Conservation (phyloP, 352 stramenopile species). For the Elongisporangium senticosum region DNA sequence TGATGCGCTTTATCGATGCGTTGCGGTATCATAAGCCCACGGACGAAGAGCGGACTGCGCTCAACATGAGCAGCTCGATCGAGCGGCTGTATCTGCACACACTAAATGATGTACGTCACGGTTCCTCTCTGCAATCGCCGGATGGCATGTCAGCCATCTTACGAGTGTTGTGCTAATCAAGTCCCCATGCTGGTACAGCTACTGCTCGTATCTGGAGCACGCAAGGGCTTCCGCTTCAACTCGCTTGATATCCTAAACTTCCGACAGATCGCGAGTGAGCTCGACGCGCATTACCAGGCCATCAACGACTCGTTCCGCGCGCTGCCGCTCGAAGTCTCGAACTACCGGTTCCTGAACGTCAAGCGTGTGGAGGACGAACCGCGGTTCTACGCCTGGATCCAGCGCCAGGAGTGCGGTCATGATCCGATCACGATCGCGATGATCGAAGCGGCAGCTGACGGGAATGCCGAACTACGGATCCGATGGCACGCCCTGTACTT, state of each 20-base stretch:
- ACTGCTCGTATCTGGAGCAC: constrained; percentile 61
- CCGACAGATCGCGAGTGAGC: constrained; percentile 34
- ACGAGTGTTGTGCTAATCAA: not conserved
- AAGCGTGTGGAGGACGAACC: constrained; percentile 62
- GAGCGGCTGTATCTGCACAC: constrained; percentile 73
- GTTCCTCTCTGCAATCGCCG: not conserved
- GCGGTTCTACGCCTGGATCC: constrained; percentile 11
- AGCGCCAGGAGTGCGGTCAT: constrained; percentile 1
- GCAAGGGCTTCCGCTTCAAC: constrained; percentile 76
- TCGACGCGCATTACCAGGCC: constrained; percentile 42
- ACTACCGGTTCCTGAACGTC: constrained; percentile 49
- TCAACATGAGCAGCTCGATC: constrained; percentile 69
- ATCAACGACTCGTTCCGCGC: constrained; percentile 49
- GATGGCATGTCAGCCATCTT: not conserved
- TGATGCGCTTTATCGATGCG: constrained; percentile 77
- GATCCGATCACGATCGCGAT: constrained; percentile 12
- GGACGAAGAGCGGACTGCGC: constrained; percentile 47
- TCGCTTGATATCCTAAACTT: constrained; percentile 67
- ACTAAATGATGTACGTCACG: constrained; percentile 61
- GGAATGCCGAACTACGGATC: constrained; percentile 18
- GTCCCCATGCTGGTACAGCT: constrained; percentile 27
- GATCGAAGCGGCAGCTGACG: constrained; percentile 10
- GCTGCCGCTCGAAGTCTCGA: constrained; percentile 53
- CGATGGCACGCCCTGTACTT: constrained; percentile 58
- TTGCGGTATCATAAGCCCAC: constrained; percentile 85